Conservation (phyloP, 1,139 yeast genomes). For the Pichia inconspicua region DNA sequence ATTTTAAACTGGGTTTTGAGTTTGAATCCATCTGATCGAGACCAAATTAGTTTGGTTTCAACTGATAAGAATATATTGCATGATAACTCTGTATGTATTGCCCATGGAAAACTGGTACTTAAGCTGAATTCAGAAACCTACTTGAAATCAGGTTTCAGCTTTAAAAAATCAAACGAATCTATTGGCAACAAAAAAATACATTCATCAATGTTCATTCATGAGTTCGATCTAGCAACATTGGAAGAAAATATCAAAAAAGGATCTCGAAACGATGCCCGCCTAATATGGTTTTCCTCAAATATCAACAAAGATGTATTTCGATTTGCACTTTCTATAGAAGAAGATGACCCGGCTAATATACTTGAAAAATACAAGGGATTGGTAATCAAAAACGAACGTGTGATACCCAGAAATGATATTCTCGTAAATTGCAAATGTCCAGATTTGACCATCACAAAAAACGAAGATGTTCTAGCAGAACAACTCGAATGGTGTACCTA, state of each 20-base stretch:
- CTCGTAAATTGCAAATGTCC: constrained; percentile 14
- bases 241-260: constrained; percentile 13
- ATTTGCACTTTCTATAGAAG: constrained; percentile 9
- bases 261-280: constrained; percentile 26
- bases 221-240: constrained; percentile 16
- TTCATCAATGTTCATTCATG: constrained; percentile 18
- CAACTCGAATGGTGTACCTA: constrained; percentile 27
- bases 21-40: background rate
- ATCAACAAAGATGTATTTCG: constrained; percentile 8
- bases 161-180: constrained; percentile 18
- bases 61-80: constrained; percentile 24
- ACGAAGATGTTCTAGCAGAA: constrained; percentile 18
- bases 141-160: constrained; percentile 29
- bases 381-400: background rate
- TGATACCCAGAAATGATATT: background rate
- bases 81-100: constrained; percentile 28
- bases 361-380: background rate
- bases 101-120: constrained; percentile 25
- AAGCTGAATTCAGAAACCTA: constrained; percentile 28
- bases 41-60: constrained; percentile 10
- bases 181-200: constrained; percentile 20
- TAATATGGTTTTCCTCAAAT: constrained; percentile 34
- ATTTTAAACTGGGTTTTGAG: constrained; percentile 3
- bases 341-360: background rate
- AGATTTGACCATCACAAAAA: constrained; percentile 12